These are phyloP conservation scores for Herpetomonas samuelpessoai DNA, from an alignment of 208 protist genomes.

Conservation along the genomic window DNA sequence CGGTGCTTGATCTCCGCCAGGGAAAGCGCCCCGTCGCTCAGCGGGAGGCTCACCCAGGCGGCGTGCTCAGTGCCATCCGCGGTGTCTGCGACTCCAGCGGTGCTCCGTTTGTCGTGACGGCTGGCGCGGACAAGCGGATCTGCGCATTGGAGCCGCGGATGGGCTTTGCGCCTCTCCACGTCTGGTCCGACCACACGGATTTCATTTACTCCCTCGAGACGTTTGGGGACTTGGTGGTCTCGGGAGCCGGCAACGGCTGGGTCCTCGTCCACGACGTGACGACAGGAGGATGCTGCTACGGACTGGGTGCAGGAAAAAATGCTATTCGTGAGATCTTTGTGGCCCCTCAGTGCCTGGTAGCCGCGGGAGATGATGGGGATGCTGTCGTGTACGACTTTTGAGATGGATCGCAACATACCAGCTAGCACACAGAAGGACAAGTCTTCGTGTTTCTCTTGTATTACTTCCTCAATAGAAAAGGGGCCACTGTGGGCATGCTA, in stretches of 20 bases:
- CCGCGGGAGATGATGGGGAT: constrained; percentile 84
- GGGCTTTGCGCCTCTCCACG: constrained; percentile 40
- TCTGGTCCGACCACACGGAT: constrained; percentile 62
- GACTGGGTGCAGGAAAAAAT: constrained; percentile 55
- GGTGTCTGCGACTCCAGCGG: constrained; percentile 8
- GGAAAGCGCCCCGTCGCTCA: constrained; percentile 45
- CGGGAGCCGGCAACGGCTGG: constrained; percentile 76
- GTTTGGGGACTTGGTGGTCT: constrained; percentile 57
- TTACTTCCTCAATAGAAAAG: no score
- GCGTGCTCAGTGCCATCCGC: constrained; percentile 64
- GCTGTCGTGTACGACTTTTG: constrained; percentile 63
- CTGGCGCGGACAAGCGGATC: constrained; percentile 76
- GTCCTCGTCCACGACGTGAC: constrained; percentile 75
- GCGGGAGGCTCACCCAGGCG: constrained; percentile 61
- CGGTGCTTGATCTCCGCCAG: constrained; percentile 58
- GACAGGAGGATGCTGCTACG: constrained; percentile 71
- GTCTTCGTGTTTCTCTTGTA: no score
- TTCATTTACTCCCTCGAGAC: constrained; percentile 83
- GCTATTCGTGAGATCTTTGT: constrained; percentile 79
- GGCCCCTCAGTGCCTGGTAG: constrained; percentile 34
- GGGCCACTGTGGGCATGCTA: no score
- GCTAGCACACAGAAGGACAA: background rate
- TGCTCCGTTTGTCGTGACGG: constrained; percentile 62
- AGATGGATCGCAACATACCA: constrained; percentile 11
- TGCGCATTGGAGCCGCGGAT: constrained; percentile 58